These are phyloP conservation scores for Carex cristatella DNA, from an alignment of 176 grass and related monocot species.

Conservation along the genomic window DNA sequence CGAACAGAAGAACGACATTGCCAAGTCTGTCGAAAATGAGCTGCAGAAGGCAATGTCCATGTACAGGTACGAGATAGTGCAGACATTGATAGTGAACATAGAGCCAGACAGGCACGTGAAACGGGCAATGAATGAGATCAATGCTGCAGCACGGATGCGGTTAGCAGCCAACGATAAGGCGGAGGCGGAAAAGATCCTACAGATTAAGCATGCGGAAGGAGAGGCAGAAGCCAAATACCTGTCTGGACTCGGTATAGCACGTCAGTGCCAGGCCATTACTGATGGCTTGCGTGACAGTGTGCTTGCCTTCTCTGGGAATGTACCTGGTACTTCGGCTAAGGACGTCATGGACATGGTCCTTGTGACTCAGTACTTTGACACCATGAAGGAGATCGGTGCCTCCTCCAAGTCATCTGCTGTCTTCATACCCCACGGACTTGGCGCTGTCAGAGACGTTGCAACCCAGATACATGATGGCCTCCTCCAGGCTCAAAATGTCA, in stretches of 20 bases:
- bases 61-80: constrained; percentile 85
- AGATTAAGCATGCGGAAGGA: constrained; percentile 82
- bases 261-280: constrained; percentile 83
- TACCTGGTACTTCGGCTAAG: constrained; percentile 65
- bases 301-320: constrained; percentile 82
- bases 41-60: constrained; percentile 92
- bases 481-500: not conserved
- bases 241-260: constrained; percentile 70
- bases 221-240: constrained; percentile 88
- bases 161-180: constrained; percentile 79
- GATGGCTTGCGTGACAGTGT: constrained; percentile 79
- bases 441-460: no score
- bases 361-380: constrained; percentile 58
- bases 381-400: no score
- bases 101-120: constrained; percentile 80
- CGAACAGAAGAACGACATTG: constrained; percentile 86
- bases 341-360: constrained; percentile 96
- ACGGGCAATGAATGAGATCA: constrained; percentile 92
- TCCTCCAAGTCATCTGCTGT: no score
- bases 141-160: constrained; percentile 78
- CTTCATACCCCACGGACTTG: no score
- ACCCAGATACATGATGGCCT: no score
- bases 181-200: constrained; percentile 77
- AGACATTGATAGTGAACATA: constrained; percentile 81
- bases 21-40: constrained; percentile 77